A percentile compares a stretch with the other conserved stretches of the same genome.
These are phyloP conservation scores for Metschnikowia lachancei DNA, from an alignment of 805 yeast species.

Conservation along the genomic window DNA sequence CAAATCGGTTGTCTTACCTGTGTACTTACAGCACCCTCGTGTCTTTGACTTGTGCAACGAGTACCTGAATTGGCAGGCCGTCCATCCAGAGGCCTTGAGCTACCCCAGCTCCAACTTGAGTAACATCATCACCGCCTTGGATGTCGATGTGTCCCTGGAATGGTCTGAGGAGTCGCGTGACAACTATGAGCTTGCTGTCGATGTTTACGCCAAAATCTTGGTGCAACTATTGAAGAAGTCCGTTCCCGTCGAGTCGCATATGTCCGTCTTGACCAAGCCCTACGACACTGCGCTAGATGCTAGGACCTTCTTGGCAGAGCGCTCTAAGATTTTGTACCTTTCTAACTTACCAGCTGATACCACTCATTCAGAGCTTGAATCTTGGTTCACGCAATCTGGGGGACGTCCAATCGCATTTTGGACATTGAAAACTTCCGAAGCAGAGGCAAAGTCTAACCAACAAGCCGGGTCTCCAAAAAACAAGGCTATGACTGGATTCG, in stretches of 20 bases:
- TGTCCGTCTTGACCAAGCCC: conserved; percentile 63
- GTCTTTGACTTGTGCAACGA: conserved; percentile 76
- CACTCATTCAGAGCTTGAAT: conserved; percentile 85
- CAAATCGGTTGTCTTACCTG: conserved; percentile 66
- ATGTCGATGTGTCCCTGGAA: conserved; percentile 37
- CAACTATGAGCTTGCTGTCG: conserved; percentile 32
- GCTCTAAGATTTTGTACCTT: conserved; percentile 74
- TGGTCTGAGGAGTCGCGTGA: conserved; percentile 39
- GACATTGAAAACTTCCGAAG: conserved; percentile 65
- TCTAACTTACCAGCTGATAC: conserved; percentile 82
- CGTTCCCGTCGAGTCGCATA: conserved; percentile 49
- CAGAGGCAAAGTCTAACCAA: conserved; percentile 13
- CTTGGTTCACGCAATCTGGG: conserved; percentile 88
- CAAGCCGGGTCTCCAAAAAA: conserved; percentile 35
- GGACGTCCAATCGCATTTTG: conserved; percentile 86
- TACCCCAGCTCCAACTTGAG: conserved; percentile 35
- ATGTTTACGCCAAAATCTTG: conserved; percentile 44
- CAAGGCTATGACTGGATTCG: conserved; percentile 67
- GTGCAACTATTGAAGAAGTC: conserved; percentile 47
- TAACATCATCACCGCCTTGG: conserved; percentile 48
- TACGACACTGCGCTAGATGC: conserved; percentile 76
- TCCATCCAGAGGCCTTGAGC: conserved; percentile 51
- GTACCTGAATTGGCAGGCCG: conserved; percentile 63
- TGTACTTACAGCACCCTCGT: conserved; percentile 70
- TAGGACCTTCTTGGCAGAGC: conserved; percentile 61